phyloP scores from a whole-genome alignment of 176 grass and related monocot genomes.

The Triticum aestivum region DNA sequence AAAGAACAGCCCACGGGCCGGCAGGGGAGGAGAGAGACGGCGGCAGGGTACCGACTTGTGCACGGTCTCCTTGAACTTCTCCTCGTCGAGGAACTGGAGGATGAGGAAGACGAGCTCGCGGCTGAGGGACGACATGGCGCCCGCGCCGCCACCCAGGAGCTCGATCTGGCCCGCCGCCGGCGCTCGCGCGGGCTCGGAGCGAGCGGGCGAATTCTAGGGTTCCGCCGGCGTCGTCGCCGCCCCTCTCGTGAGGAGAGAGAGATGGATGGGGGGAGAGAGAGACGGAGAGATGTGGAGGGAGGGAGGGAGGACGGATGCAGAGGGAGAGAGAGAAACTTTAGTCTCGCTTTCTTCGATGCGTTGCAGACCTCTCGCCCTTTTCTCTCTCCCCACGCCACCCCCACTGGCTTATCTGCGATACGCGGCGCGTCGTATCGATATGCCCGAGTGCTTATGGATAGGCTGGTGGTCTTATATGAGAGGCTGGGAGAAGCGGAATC shows the following conservation, averaged over 20 bases:
- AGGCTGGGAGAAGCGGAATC: constrained; percentile 43
- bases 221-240: constrained; percentile 42
- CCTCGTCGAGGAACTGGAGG: constrained; percentile 98
- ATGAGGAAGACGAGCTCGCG: constrained; percentile 99
- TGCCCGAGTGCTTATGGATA: accelerated
- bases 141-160: constrained; percentile 10
- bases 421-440: accelerated
- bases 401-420: constrained; percentile 71
- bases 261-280: constrained; percentile 20
- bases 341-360: constrained; percentile 97
- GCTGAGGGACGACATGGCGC: constrained; percentile 86
- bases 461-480: accelerated
- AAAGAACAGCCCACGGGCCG: constrained; percentile 23
- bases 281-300: constrained; percentile 45
- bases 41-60: constrained; percentile 58
- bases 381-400: constrained; percentile 43
- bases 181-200: not conserved
- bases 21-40: not conserved
- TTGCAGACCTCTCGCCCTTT: constrained; percentile 86
- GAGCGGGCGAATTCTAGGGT: constrained; percentile 66
- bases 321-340: constrained; percentile 55
- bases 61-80: constrained; percentile 99
- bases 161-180: constrained; percentile 38
- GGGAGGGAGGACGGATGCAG: constrained; percentile 36
- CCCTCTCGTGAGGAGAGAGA: constrained; percentile 37